Evolutionary conservation across 371 early-diverging fungal genomes (phyloP).

Genomic region (Syncephalis plumigaleata): DNA sequence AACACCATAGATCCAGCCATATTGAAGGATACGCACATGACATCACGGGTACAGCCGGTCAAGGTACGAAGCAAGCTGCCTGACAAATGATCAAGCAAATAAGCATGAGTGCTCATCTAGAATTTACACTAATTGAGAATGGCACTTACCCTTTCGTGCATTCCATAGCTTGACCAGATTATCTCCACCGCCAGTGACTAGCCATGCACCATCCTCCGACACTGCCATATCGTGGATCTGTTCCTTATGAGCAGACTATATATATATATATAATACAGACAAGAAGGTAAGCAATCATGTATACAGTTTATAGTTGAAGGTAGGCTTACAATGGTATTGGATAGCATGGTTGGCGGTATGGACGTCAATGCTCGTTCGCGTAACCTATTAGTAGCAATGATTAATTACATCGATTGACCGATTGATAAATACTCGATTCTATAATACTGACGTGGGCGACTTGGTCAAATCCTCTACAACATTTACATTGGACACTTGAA

Average conservation of each 20-base stretch:
- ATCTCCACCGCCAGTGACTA: constrained; percentile 82
- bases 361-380: too few relatives aligned
- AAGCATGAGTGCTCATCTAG: not conserved
- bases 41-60: constrained; percentile 66
- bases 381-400: too few relatives aligned
- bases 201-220: constrained; percentile 48
- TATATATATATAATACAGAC: too few relatives aligned
- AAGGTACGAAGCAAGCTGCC: constrained; percentile 34
- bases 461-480: not conserved
- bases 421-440: too few relatives aligned
- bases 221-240: constrained; percentile 71
- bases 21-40: constrained; percentile 73
- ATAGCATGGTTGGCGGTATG: too few relatives aligned
- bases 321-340: too few relatives aligned
- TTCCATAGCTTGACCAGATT: constrained; percentile 72
- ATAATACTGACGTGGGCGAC: not conserved
- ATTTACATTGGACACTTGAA: too few relatives aligned
- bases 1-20: constrained; percentile 54
- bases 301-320: too few relatives aligned
- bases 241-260: constrained; percentile 43
- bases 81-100: constrained; percentile 2
- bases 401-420: too few relatives aligned
- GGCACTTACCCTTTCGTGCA: constrained; percentile 38
- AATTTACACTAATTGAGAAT: too few relatives aligned
- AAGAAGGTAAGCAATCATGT: not conserved